Evolutionary conservation across 2,329 filamentous ascomycete species (phyloP), one percentile per base, ranked within the genome.

Genomic region (Endocalyx cinctus): DNA sequence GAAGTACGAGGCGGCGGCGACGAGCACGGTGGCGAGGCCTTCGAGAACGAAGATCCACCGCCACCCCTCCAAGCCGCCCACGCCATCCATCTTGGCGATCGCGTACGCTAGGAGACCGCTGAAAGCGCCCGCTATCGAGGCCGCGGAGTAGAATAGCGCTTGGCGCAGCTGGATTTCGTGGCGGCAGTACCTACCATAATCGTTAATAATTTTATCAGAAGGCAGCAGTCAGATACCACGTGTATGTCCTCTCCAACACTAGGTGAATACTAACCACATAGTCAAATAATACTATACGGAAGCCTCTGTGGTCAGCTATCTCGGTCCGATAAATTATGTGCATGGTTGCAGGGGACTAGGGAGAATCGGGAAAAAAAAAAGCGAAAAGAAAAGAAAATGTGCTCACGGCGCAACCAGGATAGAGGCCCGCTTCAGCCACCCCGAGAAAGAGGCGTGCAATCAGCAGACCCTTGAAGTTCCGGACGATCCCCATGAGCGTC

Each of bases 81-180:
- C 52, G 1, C 81, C 82, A 31, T 79, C 67, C 80, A 87, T 85
- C 34, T 82, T 72, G 7, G 70, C 70, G 35, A 87, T 87, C 0
- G 68, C 82, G 25, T 77, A 83, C 0, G 84, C 83, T 2, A 87
- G 64, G 3, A 87, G 67, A 4, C 84, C 84, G 43, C 80, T 82
- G 46, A 87, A 87, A 0, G 81, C 86, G 1, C 87, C 87, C 0
- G 86, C 84, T 1, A 92, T 65, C 0, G 87, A 85, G 0, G 86
- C 85, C 0, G 85, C 84, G 0, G 82, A 85, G 65, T 90, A 94
- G 69, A 92, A 90, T 32, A 89, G 74, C 2, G 86, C 84, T 41
- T 71, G 67, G 1, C 73, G 63, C 15, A 72, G 53, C 34, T 73
- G 70, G 18, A 74, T 68, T 39, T 77, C 73, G 31, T 70, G 65